Evolutionary conservation across 441 rosid species (phyloP).

Genomic region (Daphne laureola): DNA sequence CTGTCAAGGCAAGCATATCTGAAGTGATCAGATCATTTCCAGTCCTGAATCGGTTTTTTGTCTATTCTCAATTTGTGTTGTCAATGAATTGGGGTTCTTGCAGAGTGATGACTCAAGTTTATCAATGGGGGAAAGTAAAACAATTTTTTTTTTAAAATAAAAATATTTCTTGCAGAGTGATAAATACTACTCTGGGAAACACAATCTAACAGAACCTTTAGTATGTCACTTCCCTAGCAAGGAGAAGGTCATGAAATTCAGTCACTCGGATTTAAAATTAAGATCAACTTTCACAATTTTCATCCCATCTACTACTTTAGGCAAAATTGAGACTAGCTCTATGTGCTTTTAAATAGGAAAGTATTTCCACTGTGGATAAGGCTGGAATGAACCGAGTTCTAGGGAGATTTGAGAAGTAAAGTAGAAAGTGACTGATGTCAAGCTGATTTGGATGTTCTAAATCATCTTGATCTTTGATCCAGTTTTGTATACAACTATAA

Average conservation of each 20-base stretch:
- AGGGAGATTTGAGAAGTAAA: conserved; percentile 22
- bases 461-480: conserved; percentile 44
- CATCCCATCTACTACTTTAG: conserved; percentile 31
- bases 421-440: conserved; percentile 51
- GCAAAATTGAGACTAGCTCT: conserved; percentile 34
- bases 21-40: too few relatives aligned
- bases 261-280: conserved; percentile 41
- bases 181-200: conserved; percentile 14
- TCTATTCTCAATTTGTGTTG: too few relatives aligned
- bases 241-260: conserved; percentile 43
- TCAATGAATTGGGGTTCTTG: conserved; percentile 10
- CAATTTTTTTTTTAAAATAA: conserved; percentile 18
- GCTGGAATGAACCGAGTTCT: conserved; percentile 35
- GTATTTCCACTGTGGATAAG: conserved; percentile 38
- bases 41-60: too few relatives aligned
- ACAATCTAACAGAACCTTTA: conserved; percentile 29
- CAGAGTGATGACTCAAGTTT: conserved; percentile 23
- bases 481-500: too few relatives aligned
- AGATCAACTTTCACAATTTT: conserved; percentile 54
- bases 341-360: conserved; percentile 83
- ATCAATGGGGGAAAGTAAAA: conserved; percentile 32
- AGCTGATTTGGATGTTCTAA: conserved; percentile 45
- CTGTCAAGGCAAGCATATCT: too few relatives aligned
- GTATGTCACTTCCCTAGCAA: conserved; percentile 67
- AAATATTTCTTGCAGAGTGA: conserved; percentile 24